These are phyloP conservation scores for Hymenochaete sp. DNA, from an alignment of 1,284 basidiomycete genomes.

Conservation along the genomic window DNA sequence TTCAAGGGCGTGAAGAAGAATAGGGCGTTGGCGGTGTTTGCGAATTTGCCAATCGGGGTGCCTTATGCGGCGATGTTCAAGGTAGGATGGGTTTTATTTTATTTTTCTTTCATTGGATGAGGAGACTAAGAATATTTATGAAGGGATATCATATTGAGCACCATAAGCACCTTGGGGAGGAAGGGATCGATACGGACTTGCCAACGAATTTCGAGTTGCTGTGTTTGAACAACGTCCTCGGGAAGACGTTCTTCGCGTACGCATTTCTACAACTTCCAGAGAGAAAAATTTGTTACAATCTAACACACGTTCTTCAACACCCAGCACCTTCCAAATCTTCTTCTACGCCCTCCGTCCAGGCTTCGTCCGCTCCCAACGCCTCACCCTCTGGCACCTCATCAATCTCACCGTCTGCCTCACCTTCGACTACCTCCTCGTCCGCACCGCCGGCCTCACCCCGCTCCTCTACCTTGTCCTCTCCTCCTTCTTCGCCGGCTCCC, in stretches of 20 bases:
- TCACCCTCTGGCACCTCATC: slow-evolving; percentile 78
- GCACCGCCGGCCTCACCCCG: slow-evolving; percentile 51
- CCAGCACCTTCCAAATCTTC: slow-evolving; percentile 94
- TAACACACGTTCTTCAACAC: slow-evolving; percentile 8
- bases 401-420: slow-evolving; percentile 67
- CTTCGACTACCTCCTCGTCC: slow-evolving; percentile 67
- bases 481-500: slow-evolving; percentile 90
- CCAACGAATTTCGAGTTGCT: slow-evolving; percentile 82
- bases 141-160: slow-evolving; percentile 87
- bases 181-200: slow-evolving; percentile 92
- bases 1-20: slow-evolving; percentile 82
- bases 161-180: slow-evolving; percentile 92
- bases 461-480: slow-evolving; percentile 80
- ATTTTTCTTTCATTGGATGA: neutral
- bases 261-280: slow-evolving; percentile 26
- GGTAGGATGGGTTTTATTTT: slow-evolving; percentile 33
- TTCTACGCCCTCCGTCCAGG: slow-evolving; percentile 97
- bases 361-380: slow-evolving; percentile 80
- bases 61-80: slow-evolving; percentile 97
- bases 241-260: slow-evolving; percentile 95
- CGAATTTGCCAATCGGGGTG: slow-evolving; percentile 88
- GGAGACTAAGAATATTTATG: slow-evolving; percentile 12
- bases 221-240: slow-evolving; percentile 88
- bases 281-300: neutral
- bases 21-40: slow-evolving; percentile 81